Percentiles rank a stretch among this genome's conserved stretches.
Conservation (phyloP, 768 basidiomycete species). For the Ephemerocybe angulata region DNA sequence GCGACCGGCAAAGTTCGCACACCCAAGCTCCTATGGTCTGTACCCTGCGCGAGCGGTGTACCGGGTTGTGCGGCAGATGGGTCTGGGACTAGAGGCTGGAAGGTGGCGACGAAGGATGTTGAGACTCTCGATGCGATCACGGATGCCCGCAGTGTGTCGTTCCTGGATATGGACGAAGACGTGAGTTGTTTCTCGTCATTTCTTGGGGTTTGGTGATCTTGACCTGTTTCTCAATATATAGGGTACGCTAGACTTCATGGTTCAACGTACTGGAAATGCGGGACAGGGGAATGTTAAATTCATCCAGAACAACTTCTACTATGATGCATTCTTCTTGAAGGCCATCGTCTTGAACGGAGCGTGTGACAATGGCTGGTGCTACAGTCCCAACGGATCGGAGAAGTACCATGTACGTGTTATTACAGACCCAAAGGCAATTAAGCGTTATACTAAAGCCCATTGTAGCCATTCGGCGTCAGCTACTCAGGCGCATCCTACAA, state of each 20-base stretch:
- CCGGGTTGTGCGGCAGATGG: constrained; percentile 55
- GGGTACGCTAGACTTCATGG: constrained; percentile 88
- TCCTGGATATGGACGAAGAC: constrained; percentile 94
- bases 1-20: constrained; percentile 43
- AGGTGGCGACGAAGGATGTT: constrained; percentile 48
- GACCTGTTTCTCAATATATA: constrained; percentile 25
- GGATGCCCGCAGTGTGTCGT: constrained; percentile 76
- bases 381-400: constrained; percentile 51
- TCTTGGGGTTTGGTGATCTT: neutral
- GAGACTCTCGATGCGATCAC: constrained; percentile 60
- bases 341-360: constrained; percentile 94
- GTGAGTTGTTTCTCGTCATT: constrained; percentile 42
- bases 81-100: constrained; percentile 63
- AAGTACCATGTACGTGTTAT: constrained; percentile 66
- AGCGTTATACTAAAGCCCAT: no score
- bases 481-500: constrained; percentile 96
- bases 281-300: constrained; percentile 65
- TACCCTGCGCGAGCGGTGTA: constrained; percentile 52
- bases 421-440: no score
- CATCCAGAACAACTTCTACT: constrained; percentile 96
- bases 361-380: constrained; percentile 80
- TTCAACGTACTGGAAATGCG: constrained; percentile 75
- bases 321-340: constrained; percentile 98
- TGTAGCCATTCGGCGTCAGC: constrained; percentile 92
- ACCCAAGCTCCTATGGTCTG: constrained; percentile 62